phyloP scores from a whole-genome alignment of 176 grass and related monocot species.

The Dactylis glomerata region DNA sequence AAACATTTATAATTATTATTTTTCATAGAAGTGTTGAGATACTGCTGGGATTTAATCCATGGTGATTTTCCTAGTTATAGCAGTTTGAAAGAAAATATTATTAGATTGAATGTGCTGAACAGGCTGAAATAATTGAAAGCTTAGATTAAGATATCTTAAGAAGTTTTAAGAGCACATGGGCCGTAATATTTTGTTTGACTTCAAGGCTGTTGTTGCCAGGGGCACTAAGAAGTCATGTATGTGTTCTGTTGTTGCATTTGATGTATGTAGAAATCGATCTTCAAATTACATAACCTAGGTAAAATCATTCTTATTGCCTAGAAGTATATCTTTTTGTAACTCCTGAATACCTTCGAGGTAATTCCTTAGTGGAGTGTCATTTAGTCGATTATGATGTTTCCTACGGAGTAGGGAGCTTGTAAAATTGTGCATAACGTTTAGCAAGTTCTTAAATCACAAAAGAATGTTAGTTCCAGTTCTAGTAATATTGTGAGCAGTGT shows the following conservation, averaged over 20 bases:
- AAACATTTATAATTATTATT: too few relatives aligned
- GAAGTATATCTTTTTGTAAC: neutral
- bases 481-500: neutral
- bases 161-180: neutral
- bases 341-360: neutral
- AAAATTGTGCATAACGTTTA: neutral
- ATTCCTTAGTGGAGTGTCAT: neutral
- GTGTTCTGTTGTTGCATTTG: neutral
- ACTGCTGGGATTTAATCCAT: neutral
- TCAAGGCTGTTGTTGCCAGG: neutral
- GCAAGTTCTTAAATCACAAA: neutral
- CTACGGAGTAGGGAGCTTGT: neutral
- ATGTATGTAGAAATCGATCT: neutral
- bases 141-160: neutral
- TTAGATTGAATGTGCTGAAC: neutral
- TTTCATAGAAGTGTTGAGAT: neutral
- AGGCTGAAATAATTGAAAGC: neutral
- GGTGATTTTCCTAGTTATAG: neutral
- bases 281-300: too few relatives aligned
- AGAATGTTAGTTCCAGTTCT: neutral
- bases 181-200: neutral
- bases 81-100: neutral
- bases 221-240: neutral
- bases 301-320: neutral
- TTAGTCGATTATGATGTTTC: neutral